Conservation (phyloP, 176 grass and related monocot genomes). For the Oryza glaberrima region DNA sequence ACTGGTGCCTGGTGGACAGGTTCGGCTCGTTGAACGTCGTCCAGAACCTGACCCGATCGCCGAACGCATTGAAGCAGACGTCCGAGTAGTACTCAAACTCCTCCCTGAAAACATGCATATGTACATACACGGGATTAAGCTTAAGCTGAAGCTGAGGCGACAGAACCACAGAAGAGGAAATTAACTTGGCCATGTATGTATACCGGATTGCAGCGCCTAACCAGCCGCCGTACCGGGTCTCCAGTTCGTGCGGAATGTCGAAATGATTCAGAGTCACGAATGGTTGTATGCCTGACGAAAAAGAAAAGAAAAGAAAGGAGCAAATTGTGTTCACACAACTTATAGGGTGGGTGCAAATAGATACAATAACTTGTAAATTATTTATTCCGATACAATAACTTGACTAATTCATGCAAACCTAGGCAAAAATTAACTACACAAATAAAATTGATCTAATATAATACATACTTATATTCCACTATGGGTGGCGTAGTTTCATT, state of each 20-base stretch:
- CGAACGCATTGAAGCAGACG: conserved; percentile 74
- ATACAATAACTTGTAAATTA: no score
- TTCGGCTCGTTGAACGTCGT: conserved; percentile 86
- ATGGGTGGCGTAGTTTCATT: no score
- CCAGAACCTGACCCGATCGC: conserved; percentile 68
- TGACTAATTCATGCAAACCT: no score
- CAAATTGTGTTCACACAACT: no score
- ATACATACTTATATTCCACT: no score
- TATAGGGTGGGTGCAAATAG: no score
- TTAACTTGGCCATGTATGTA: background rate
- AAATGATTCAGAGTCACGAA: conserved; percentile 77
- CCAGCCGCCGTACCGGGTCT: conserved; percentile 51
- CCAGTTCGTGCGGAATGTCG: conserved; percentile 65
- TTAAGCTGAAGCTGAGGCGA: background rate
- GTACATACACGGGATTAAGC: background rate
- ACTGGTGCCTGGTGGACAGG: conserved; percentile 38
- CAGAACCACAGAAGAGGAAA: background rate
- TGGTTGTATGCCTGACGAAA: conserved; percentile 59
- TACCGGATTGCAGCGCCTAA: conserved; percentile 56
- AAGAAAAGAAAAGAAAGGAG: background rate
- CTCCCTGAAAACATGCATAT: conserved; percentile 39
- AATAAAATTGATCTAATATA: no score
- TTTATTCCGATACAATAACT: no score
- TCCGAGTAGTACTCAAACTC: conserved; percentile 62
- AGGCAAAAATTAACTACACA: no score